A percentile compares a stretch with the other conserved stretches of the same genome.
phyloP scores from a whole-genome alignment of 495 filamentous ascomycete species.

The Penicillium paxilli region DNA sequence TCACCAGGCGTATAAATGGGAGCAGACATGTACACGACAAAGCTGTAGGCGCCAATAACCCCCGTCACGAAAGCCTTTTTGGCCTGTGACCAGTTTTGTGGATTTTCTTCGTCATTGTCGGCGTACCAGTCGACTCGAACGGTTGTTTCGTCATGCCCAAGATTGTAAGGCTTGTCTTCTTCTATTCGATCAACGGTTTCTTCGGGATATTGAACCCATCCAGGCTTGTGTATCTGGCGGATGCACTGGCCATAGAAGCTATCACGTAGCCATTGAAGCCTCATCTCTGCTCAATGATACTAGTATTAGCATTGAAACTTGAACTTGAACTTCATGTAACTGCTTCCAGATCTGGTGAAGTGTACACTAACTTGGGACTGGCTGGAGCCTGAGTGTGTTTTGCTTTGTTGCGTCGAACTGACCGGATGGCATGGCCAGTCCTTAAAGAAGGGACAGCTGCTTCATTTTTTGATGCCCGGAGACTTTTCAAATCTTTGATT shows the following conservation, averaged over 20 bases:
- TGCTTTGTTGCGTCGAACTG: background rate
- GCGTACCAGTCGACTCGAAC: conserved; percentile 38
- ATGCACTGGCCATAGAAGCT: conserved; percentile 3
- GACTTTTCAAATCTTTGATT: background rate
- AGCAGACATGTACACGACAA: conserved; percentile 25
- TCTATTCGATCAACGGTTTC: background rate
- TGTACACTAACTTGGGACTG: background rate
- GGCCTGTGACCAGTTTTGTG: conserved; percentile 36
- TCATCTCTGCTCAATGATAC: background rate
- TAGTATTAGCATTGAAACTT: background rate
- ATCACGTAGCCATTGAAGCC: conserved; percentile 2
- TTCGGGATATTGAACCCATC: background rate
- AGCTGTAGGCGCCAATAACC: conserved; percentile 20
- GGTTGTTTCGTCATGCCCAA: background rate
- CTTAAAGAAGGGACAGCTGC: too few relatives aligned
- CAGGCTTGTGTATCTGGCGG: background rate
- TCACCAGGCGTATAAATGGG: conserved; percentile 22
- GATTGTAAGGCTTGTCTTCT: background rate
- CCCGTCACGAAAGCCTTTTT: conserved; percentile 44
- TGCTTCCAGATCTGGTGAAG: background rate
- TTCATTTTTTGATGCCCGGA: too few relatives aligned
- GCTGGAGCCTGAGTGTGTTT: background rate
- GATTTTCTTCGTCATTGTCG: conserved; percentile 38
- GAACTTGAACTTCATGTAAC: too few relatives aligned
- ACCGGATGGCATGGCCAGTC: too few relatives aligned